These are phyloP conservation scores for Pilaira anomala DNA, from an alignment of 192 early-diverging fungal genomes.

Conservation along the genomic window DNA sequence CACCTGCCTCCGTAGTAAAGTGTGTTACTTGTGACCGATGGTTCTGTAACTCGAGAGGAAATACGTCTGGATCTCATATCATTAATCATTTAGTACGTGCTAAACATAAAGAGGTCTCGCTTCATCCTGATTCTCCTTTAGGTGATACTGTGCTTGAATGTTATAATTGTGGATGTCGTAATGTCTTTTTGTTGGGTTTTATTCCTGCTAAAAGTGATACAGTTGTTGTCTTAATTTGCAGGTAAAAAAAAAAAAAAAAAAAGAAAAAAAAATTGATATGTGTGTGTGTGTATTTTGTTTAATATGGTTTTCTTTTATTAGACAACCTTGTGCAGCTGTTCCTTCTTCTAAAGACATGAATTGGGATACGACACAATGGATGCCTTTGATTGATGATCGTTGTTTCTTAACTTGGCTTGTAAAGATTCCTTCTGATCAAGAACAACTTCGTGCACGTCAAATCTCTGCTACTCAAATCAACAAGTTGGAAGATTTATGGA, in stretches of 20 bases:
- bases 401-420: conserved; percentile 94
- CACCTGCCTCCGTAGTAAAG: conserved; percentile 81
- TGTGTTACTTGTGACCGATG: conserved; percentile 91
- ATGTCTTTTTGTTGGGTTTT: conserved; percentile 95
- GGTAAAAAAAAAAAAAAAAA: conserved; percentile 44
- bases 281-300: not conserved
- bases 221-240: conserved; percentile 94
- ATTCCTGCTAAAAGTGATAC: conserved; percentile 98
- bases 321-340: conserved; percentile 89
- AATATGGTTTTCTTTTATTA: conserved; percentile 26
- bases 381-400: conserved; percentile 94
- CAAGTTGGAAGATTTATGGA: conserved; percentile 90
- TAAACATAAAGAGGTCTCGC: conserved; percentile 90
- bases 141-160: conserved; percentile 95
- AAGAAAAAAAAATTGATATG: not conserved
- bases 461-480: conserved; percentile 82
- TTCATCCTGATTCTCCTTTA: conserved; percentile 90
- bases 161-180: conserved; percentile 94
- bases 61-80: conserved; percentile 91
- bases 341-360: conserved; percentile 88
- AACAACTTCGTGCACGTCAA: conserved; percentile 78
- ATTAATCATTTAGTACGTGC: conserved; percentile 91
- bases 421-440: conserved; percentile 80
- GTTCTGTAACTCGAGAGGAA: conserved; percentile 95
- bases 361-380: conserved; percentile 97